These are phyloP conservation scores for Paraconiothyrium sp. DNA, from an alignment of 2,329 filamentous ascomycete genomes.

Conservation along the genomic window DNA sequence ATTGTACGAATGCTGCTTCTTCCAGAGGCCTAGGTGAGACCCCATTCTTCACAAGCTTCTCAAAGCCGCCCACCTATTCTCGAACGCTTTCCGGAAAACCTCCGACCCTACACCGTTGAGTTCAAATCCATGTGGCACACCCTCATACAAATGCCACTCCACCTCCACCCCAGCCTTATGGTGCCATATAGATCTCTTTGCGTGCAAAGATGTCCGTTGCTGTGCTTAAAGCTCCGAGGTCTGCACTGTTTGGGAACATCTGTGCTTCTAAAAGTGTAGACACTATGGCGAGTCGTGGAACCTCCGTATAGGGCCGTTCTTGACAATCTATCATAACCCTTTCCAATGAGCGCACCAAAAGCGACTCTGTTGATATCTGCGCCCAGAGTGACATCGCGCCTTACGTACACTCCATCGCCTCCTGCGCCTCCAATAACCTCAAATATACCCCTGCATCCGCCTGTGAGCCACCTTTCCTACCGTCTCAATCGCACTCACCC, in stretches of 20 bases:
- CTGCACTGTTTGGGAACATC: no score
- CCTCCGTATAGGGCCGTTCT: no score
- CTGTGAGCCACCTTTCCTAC: background rate
- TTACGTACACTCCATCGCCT: conserved; percentile 10
- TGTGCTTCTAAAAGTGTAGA: no score
- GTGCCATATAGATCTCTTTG: background rate
- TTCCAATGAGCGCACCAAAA: no score
- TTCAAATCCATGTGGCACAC: background rate
- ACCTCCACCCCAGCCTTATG: background rate
- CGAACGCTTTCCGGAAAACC: background rate
- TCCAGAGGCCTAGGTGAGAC: no score
- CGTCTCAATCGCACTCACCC: background rate
- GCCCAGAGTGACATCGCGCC: background rate
- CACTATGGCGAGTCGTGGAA: no score
- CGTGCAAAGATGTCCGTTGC: background rate
- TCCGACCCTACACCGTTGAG: background rate
- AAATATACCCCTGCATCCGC: conserved; percentile 13
- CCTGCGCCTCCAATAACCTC: conserved; percentile 16
- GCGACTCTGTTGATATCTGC: no score
- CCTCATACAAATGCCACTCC: background rate
- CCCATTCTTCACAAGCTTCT: no score
- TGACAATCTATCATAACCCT: no score
- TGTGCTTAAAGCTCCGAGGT: no score
- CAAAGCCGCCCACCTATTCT: background rate
- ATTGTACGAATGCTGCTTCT: no score